phyloP scores from a whole-genome alignment of 805 yeast species.

The Cyberlindnera saturnus region DNA sequence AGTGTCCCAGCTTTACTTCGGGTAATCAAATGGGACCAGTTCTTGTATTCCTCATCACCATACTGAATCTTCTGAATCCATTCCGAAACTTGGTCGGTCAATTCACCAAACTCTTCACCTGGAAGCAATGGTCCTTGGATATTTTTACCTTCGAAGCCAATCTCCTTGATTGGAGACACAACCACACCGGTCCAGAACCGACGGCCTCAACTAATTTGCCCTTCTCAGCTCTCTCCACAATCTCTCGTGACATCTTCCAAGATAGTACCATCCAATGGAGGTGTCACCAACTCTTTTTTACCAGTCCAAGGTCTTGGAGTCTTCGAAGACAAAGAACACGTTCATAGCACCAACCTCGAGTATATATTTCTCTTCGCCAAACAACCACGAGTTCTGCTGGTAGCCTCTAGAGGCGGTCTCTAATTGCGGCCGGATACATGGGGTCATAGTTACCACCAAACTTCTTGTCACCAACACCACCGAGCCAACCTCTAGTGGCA shows the following conservation, averaged over 20 bases:
- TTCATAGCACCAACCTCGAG: slow-evolving; percentile 99
- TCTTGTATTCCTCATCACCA: too few species aligned
- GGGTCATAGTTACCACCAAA: slow-evolving; percentile 98
- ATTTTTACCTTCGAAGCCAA: too few species aligned
- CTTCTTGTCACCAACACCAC: slow-evolving; percentile 94
- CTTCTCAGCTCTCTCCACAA: too few species aligned
- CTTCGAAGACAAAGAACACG: slow-evolving; percentile 79
- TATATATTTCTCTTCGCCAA: slow-evolving; percentile 79
- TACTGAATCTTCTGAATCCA: too few species aligned
- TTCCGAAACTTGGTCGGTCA: too few species aligned
- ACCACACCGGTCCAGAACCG: too few species aligned
- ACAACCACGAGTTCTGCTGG: slow-evolving; percentile 95
- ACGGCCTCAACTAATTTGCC: too few species aligned
- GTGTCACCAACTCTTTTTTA: slow-evolving; percentile 87
- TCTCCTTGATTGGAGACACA: too few species aligned
- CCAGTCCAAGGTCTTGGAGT: slow-evolving; percentile 69
- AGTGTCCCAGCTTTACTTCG: too few species aligned
- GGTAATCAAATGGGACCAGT: too few species aligned
- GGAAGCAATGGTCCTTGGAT: too few species aligned
- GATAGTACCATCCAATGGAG: slow-evolving; percentile 96
- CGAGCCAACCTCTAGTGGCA: slow-evolving; percentile 99
- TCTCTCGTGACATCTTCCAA: slow-evolving; percentile 96
- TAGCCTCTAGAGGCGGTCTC: slow-evolving; percentile 85
- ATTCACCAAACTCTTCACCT: too few species aligned
- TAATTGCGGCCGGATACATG: slow-evolving; percentile 84